Percentiles rank a stretch among this genome's conserved stretches.
phyloP scores from a whole-genome alignment of 2,329 filamentous ascomycete genomes.

The Ophiocordyceps polyrhachis-furcata region DNA sequence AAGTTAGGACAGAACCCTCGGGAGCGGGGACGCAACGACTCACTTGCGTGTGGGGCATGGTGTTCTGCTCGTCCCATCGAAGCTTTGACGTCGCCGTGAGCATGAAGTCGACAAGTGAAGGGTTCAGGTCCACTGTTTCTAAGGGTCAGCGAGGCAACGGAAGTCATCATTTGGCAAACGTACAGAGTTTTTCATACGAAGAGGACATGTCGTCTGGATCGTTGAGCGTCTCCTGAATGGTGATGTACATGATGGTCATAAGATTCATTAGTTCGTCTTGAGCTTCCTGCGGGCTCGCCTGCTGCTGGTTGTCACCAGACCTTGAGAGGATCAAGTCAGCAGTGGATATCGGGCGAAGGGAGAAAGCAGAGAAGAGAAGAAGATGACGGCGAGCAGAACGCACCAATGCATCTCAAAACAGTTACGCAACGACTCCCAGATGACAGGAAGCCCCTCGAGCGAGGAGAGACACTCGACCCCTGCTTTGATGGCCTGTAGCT shows the following conservation, averaged over 20 bases:
- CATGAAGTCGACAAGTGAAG: conserved; percentile 53
- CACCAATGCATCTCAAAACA: conserved; percentile 36
- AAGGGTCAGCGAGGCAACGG: not conserved
- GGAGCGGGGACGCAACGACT: not conserved
- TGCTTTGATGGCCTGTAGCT: conserved; percentile 39
- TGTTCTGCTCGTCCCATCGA: conserved; percentile 52
- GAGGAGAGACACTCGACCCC: conserved; percentile 32
- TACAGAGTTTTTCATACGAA: conserved; percentile 31
- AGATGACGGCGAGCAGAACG: conserved; percentile 4
- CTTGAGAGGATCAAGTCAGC: conserved; percentile 10
- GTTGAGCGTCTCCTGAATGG: conserved; percentile 36
- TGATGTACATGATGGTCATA: conserved; percentile 43
- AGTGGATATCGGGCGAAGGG: not conserved
- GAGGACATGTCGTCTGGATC: conserved; percentile 28
- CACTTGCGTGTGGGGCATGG: conserved; percentile 45
- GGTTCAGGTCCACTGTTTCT: conserved; percentile 36
- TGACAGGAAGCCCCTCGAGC: conserved; percentile 27
- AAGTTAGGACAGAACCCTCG: not conserved
- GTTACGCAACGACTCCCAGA: conserved; percentile 31
- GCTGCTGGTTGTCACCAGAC: conserved; percentile 26
- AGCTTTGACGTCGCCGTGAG: conserved; percentile 49
- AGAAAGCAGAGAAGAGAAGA: too few relatives aligned
- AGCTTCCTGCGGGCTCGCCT: conserved; percentile 27
- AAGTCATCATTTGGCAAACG: conserved; percentile 9
- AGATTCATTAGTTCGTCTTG: conserved; percentile 43